Base-by-base conservation (phyloP, 179 eudicot species). In the Camellia oleifera region DNA sequence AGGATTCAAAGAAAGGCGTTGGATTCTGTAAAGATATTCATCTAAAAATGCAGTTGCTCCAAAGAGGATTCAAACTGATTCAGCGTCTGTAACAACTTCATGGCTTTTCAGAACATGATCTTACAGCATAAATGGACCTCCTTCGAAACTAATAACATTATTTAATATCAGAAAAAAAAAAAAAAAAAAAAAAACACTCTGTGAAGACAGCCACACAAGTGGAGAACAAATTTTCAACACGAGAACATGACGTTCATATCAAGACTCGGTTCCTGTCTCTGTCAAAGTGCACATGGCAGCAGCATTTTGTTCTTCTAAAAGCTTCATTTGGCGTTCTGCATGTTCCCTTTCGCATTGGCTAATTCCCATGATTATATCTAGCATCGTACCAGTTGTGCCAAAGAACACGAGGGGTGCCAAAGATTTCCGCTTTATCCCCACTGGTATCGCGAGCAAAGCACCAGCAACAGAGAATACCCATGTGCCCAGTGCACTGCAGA, bases 331-430 rank as follows among this genome's bases (percentile, higher is more conserved):
- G 72, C 93, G 98, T 76, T 95, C 99, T 8, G 98, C 98, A 60
- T 95, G 97, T 78, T 94, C 99, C 83, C 97, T 92, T 86, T 95
- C 99, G 26, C 99, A 95, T 71, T 93, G 94, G 58, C 85, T 92
- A 32, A 94, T 95, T 40, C 98, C 99, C 90, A 95, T 88, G 44
- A 95, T 90, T 14, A 95, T 95, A 81, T 95, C 98, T 8, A 95
- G 91, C 99, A 95, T 95, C 52, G 99, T 95, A 73, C 99, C 98
- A 12, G 98, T 95, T 5, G 99, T 95, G 45, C 99, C 99, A 42
- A 92, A 94, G 89, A 95, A 95, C 48, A 95, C 98, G 3, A 95
- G 95, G 62, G 99, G 99, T 3, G 93, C 98, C 86, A 95, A 77
- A 0, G 98, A 95, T 82, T 94, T 94, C 75, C 85, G 89, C 84